These are phyloP conservation scores for Eutypella sp. DNA, from an alignment of 2,329 filamentous ascomycete genomes.

Conservation along the genomic window DNA sequence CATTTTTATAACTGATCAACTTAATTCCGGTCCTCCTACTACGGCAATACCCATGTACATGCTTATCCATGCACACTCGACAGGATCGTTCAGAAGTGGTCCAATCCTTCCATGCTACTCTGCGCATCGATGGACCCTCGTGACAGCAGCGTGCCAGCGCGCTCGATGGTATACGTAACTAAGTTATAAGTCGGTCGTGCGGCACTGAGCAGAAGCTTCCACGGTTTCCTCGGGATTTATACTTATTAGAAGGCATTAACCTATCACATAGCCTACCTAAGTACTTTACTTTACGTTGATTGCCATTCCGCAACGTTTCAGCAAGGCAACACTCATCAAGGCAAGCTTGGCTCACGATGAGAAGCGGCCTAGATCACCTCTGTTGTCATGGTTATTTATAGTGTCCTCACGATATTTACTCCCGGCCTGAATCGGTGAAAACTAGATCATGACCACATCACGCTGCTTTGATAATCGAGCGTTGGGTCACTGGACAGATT, in stretches of 20 bases:
- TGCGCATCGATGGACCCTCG: background rate
- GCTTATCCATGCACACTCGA: background rate
- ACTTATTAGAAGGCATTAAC: too few relatives aligned
- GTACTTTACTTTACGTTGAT: too few relatives aligned
- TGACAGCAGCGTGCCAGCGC: background rate
- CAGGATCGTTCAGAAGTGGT: background rate
- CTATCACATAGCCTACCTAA: too few relatives aligned
- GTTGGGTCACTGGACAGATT: background rate
- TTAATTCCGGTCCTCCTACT: background rate
- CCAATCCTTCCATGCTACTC: background rate
- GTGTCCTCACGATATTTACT: too few relatives aligned
- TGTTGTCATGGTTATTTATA: too few relatives aligned
- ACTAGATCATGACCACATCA: background rate
- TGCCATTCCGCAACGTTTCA: too few relatives aligned
- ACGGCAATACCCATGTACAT: background rate
- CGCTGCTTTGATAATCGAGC: background rate
- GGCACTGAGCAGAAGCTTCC: background rate
- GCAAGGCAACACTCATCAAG: too few relatives aligned
- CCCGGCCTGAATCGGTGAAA: too few relatives aligned
- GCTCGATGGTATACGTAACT: background rate
- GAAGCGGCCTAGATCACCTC: too few relatives aligned
- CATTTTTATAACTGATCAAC: background rate
- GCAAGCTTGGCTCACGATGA: too few relatives aligned
- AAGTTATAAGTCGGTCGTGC: background rate
- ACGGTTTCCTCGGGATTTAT: too few relatives aligned